Base-by-base conservation (phyloP, 257 asterid genomes). In the Lithospermum erythrorhizon region DNA sequence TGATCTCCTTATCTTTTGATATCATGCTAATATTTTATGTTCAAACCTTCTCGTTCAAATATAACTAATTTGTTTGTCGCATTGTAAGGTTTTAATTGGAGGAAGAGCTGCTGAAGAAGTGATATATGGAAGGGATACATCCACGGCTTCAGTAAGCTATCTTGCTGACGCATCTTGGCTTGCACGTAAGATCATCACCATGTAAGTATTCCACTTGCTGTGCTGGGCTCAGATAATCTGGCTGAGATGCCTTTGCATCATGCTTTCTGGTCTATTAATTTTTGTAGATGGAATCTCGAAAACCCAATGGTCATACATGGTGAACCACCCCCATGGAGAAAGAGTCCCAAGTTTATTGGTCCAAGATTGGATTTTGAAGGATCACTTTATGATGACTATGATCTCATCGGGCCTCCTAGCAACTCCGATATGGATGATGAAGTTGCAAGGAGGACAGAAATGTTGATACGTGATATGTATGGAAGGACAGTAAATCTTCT, bases 81-180 rank as follows among this genome's bases (percentile, higher is more conserved):
- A 25, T 67, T 19, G 63, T 61, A 77, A 91, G 98, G 90, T 93
- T 68, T 75, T 93, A 48, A 86, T 93, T 59, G 99, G 95, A 64
- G 97, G 94, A 37, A 84, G 99, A 80, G 97, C 95, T 35, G 99
- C 97, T 8, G 99, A 93, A 79, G 95, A 89, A 76, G 89, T 93
- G 25, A 82, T 93, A 57, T 93, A 73, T 27, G 97, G 99, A 58
- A 81, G 86, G 58, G 94, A 89, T 64, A 86, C 99, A 51, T 93
- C 99, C 48, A 80, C 68, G 70, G 97, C 96, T 59, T 89, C 99
- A 4, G 87, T 93, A 41, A 72, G 63, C 76, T 89, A 86, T 78
- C 95, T 93, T 77, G 97, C 97, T 21, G 97, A 89, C 80, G 97
- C 99, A 53, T 84, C 99, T 9, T 89, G 96, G 97, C 95, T 93